phyloP scores from a whole-genome alignment of 805 yeast species.

The Spencermartinsiella europaea region DNA sequence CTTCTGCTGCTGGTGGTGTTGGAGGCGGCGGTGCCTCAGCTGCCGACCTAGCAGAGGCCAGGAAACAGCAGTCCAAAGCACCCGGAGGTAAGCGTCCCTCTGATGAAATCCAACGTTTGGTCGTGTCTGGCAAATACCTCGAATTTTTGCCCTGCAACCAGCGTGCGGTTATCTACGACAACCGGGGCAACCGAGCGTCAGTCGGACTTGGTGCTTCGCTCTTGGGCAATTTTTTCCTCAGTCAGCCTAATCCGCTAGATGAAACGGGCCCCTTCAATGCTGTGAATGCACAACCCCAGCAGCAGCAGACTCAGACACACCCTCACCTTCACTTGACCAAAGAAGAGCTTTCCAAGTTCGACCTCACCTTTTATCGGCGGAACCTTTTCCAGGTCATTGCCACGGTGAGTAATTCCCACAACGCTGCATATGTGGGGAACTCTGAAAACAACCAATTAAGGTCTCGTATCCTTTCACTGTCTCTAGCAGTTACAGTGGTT shows the following conservation, averaged over 20 bases:
- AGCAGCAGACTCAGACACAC: background rate
- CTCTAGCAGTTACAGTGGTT: slow-evolving; percentile 22
- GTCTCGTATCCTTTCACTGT: slow-evolving; percentile 22
- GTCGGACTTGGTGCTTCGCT: slow-evolving; percentile 17
- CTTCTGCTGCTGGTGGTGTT: background rate
- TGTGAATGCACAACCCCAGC: background rate
- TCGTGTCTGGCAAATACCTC: background rate
- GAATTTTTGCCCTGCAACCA: slow-evolving; percentile 18
- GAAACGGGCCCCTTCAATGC: background rate
- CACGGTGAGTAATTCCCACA: slow-evolving; percentile 23
- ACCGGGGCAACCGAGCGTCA: slow-evolving; percentile 18
- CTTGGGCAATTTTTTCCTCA: slow-evolving; percentile 22
- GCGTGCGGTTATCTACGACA: slow-evolving; percentile 20
- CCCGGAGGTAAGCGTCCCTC: background rate
- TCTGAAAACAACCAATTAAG: slow-evolving; percentile 16
- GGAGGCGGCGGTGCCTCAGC: background rate
- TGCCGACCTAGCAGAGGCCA: background rate
- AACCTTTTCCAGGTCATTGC: slow-evolving; percentile 26
- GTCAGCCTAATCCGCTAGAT: slow-evolving; percentile 16
- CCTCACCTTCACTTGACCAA: background rate
- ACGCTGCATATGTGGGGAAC: slow-evolving; percentile 24
- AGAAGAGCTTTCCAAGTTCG: slow-evolving; percentile 15
- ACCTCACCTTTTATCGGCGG: slow-evolving; percentile 26
- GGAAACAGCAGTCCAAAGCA: background rate
- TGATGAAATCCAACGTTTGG: background rate